These are phyloP conservation scores for Exophiala mesophila DNA, from an alignment of 2,329 filamentous ascomycete genomes.

Conservation along the genomic window DNA sequence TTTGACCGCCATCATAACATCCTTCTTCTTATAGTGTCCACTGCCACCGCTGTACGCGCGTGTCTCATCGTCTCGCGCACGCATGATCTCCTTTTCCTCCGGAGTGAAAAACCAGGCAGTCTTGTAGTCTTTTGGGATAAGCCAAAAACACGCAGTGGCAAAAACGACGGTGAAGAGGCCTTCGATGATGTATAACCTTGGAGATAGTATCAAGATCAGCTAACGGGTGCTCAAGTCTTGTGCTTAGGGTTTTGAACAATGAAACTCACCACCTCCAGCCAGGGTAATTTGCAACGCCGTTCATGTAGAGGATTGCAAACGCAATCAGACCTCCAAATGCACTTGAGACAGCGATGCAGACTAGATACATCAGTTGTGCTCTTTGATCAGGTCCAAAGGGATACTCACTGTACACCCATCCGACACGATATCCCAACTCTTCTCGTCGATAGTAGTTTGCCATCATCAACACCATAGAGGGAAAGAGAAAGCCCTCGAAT, in stretches of 20 bases:
- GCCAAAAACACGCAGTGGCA: conserved; percentile 1
- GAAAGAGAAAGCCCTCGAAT: conserved; percentile 45
- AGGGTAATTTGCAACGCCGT: conserved; percentile 14
- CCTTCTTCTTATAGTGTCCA: conserved; percentile 48
- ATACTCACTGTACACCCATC: conserved; percentile 35
- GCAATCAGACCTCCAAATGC: conserved; percentile 37
- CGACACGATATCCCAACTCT: conserved; percentile 38
- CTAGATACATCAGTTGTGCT: no score
- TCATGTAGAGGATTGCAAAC: conserved; percentile 19
- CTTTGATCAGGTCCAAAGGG: not conserved
- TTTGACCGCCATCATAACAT: conserved; percentile 43
- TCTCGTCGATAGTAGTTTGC: conserved; percentile 39
- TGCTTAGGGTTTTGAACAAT: no score
- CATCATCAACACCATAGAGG: conserved; percentile 37
- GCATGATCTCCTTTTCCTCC: conserved; percentile 50
- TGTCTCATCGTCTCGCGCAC: conserved; percentile 42
- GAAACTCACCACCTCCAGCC: conserved; percentile 18
- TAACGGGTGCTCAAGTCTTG: no score
- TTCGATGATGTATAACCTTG: conserved; percentile 19
- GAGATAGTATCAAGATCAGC: no score
- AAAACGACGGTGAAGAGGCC: conserved; percentile 11
- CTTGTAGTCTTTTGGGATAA: conserved; percentile 6
- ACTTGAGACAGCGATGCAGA: conserved; percentile 32
- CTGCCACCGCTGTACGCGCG: conserved; percentile 45
- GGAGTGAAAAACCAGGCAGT: conserved; percentile 42